Evolutionary conservation across 2,329 filamentous ascomycete species (phyloP).

Genomic region (Fusarium staphyleae): DNA sequence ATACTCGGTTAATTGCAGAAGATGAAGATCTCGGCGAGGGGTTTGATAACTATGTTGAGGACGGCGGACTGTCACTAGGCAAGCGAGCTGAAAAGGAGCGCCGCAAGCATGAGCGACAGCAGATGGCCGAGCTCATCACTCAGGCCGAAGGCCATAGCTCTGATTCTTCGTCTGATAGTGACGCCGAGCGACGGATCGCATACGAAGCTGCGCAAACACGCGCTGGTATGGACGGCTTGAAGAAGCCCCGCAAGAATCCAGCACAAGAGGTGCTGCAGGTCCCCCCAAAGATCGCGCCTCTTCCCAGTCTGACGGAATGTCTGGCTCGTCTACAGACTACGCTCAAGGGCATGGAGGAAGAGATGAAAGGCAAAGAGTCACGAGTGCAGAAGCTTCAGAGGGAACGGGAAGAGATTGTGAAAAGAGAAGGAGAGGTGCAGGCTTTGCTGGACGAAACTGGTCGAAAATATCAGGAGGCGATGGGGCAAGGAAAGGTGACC

Average conservation of each 20-base stretch:
- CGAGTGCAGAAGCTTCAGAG: conserved; percentile 70
- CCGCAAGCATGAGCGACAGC: conserved; percentile 68
- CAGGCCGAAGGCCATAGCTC: conserved; percentile 74
- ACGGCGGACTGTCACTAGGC: conserved; percentile 80
- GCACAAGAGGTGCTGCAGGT: conserved; percentile 58
- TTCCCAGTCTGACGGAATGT: conserved; percentile 76
- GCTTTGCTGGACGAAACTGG: conserved; percentile 81
- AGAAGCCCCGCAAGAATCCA: conserved; percentile 51
- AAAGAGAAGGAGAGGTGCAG: conserved; percentile 81
- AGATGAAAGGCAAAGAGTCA: conserved; percentile 65
- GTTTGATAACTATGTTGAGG: conserved; percentile 90
- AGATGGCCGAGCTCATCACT: conserved; percentile 85
- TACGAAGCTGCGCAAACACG: conserved; percentile 89
- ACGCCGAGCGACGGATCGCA: conserved; percentile 75
- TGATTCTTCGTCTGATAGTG: conserved; percentile 72
- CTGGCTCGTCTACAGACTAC: conserved; percentile 68
- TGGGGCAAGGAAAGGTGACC: conserved; percentile 44
- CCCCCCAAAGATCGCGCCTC: conserved; percentile 76
- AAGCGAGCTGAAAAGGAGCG: conserved; percentile 79
- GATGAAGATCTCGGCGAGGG: conserved; percentile 94
- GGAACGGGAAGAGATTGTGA: conserved; percentile 72
- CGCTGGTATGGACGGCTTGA: conserved; percentile 81
- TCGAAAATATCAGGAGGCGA: conserved; percentile 61
- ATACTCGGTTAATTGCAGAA: conserved; percentile 79
- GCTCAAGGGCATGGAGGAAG: conserved; percentile 68